phyloP scores from a whole-genome alignment of 2,329 filamentous ascomycete genomes.

The Colletotrichum cordylinicola region DNA sequence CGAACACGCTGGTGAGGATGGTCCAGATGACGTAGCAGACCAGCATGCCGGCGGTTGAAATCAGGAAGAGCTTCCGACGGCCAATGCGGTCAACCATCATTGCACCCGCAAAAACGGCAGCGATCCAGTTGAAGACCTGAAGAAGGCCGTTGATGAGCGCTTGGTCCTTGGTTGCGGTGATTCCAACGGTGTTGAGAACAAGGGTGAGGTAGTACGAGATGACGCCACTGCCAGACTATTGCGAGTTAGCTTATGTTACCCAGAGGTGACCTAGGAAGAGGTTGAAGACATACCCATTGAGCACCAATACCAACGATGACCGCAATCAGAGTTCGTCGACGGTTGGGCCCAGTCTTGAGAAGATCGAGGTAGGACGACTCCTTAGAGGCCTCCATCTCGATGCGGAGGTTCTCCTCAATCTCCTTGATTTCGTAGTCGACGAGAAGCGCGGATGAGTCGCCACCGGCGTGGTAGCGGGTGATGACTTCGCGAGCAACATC shows the following conservation, averaged over 20 bases:
- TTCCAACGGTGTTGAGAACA: conserved; percentile 33
- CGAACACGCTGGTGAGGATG: conserved; percentile 15
- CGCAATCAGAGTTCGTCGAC: conserved; percentile 30
- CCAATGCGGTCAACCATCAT: conserved; percentile 45
- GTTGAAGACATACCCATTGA: conserved; percentile 25
- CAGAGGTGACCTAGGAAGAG: fast-evolving
- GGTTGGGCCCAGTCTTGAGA: conserved; percentile 32
- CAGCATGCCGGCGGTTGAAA: conserved; percentile 33
- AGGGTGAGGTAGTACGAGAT: conserved; percentile 42
- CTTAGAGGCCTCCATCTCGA: conserved; percentile 55
- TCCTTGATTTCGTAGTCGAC: conserved; percentile 44
- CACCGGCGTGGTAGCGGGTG: conserved; percentile 54
- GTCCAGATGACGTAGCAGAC: conserved; percentile 31
- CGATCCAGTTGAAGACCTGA: conserved; percentile 14
- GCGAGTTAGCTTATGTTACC: neutral
- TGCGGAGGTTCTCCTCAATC: conserved; percentile 45
- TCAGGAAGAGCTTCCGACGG: conserved; percentile 49
- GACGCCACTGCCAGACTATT: conserved; percentile 29
- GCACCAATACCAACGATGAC: conserved; percentile 29
- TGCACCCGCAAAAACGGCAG: conserved; percentile 35
- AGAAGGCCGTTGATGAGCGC: conserved; percentile 43
- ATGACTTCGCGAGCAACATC: conserved; percentile 59
- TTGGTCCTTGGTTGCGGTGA: conserved; percentile 40
- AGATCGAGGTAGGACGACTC: conserved; percentile 30
- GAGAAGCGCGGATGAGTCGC: conserved; percentile 44